A percentile compares a stretch with the other conserved stretches of the same genome.
Conservation (phyloP, 768 basidiomycete genomes). For the Porphyrellus cyaneotinctus region DNA sequence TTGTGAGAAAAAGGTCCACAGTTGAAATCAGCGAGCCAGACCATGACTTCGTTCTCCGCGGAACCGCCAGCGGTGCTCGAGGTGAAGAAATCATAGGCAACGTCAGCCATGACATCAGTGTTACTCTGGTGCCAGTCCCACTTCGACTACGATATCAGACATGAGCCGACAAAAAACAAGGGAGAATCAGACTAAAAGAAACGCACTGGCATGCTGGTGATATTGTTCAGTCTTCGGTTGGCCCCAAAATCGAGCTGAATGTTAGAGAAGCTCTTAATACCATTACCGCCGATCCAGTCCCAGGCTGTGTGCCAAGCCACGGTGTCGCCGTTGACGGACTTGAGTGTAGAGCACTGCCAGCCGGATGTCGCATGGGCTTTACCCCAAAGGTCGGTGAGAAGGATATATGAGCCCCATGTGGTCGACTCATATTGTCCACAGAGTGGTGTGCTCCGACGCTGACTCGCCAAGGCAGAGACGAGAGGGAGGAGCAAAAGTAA, state of each 20-base stretch:
- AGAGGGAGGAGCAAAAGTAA: background rate
- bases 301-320: conserved; percentile 52
- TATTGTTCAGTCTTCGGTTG: background rate
- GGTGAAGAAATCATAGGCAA: conserved; percentile 64
- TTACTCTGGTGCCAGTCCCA: conserved; percentile 56
- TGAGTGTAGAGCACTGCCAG: conserved; percentile 47
- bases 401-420: conserved; percentile 22
- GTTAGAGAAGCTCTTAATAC: conserved; percentile 57
- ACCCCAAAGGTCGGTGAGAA: conserved; percentile 48
- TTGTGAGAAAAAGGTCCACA: background rate
- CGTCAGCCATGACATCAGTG: conserved; percentile 47
- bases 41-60: conserved; percentile 49
- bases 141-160: background rate
- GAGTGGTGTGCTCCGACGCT: background rate
- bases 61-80: conserved; percentile 46
- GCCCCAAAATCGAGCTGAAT: conserved; percentile 41
- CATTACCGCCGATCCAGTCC: conserved; percentile 45
- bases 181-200: background rate
- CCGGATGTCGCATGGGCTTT: conserved; percentile 40
- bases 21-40: conserved; percentile 54
- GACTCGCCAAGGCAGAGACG: background rate
- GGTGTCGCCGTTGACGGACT: conserved; percentile 41
- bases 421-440: conserved; percentile 34
- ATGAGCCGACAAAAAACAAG: background rate
- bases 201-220: conserved; percentile 52